Percentiles rank a stretch among this genome's conserved stretches.
phyloP scores from a whole-genome alignment of 106 monocot genomes.

The Dioscorea zingiberensis region DNA sequence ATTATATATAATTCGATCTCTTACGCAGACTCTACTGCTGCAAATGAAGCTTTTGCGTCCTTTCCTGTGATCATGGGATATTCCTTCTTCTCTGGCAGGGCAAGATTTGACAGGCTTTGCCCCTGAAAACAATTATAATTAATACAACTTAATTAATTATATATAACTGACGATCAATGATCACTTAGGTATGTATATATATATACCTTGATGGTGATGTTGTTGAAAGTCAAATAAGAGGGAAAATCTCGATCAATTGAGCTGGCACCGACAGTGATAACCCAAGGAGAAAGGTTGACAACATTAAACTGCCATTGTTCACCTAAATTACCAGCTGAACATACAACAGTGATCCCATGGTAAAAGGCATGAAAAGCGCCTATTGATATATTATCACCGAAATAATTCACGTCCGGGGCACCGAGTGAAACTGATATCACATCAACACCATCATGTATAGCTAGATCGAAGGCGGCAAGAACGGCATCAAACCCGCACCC shows the following conservation, averaged over 20 bases:
- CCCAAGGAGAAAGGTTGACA: slow-evolving; percentile 41
- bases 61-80: slow-evolving; percentile 41
- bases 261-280: slow-evolving; percentile 50
- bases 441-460: slow-evolving; percentile 62
- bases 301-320: slow-evolving; percentile 21
- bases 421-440: slow-evolving; percentile 63
- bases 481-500: slow-evolving; percentile 48
- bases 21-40: slow-evolving; percentile 26
- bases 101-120: slow-evolving; percentile 28
- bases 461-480: slow-evolving; percentile 49
- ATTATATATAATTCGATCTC: background rate
- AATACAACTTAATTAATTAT: too few relatives aligned
- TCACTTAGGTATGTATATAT: background rate
- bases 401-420: slow-evolving; percentile 6
- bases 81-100: slow-evolving; percentile 15
- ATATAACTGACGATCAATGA: too few relatives aligned
- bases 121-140: slow-evolving; percentile 28
- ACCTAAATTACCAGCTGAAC: slow-evolving; percentile 51
- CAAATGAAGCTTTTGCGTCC: slow-evolving; percentile 19
- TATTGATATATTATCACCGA: slow-evolving; percentile 23
- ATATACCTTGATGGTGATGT: slow-evolving; percentile 17
- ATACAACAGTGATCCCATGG: slow-evolving; percentile 39
- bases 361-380: slow-evolving; percentile 59
- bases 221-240: slow-evolving; percentile 23
- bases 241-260: slow-evolving; percentile 52